phyloP scores from a whole-genome alignment of 1,139 yeast genomes.

The Saccharomyces hybrid region DNA sequence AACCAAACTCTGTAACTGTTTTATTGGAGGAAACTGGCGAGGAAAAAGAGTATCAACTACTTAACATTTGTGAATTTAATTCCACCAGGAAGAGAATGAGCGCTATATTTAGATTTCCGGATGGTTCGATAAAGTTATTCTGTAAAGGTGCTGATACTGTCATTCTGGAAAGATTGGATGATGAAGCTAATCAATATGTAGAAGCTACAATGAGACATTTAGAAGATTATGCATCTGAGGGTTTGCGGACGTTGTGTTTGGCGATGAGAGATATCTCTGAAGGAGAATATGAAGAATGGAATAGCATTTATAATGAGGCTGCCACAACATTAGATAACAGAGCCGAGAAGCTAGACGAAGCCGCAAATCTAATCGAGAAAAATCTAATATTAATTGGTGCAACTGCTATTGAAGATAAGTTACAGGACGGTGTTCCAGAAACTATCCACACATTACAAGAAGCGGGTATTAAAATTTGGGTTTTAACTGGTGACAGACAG shows the following conservation, averaged over 20 bases:
- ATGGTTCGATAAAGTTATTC: slow-evolving; percentile 79
- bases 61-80: slow-evolving; percentile 92
- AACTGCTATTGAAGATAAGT: slow-evolving; percentile 95
- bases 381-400: slow-evolving; percentile 84
- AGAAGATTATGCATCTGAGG: slow-evolving; percentile 96
- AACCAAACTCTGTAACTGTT: slow-evolving; percentile 75
- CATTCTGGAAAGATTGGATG: slow-evolving; percentile 72
- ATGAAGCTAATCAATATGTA: slow-evolving; percentile 67
- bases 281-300: slow-evolving; percentile 66
- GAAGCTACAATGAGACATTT: slow-evolving; percentile 77
- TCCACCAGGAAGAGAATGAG: slow-evolving; percentile 98
- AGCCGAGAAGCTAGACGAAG: slow-evolving; percentile 66
- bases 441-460: slow-evolving; percentile 90
- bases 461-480: slow-evolving; percentile 97
- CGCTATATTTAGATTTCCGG: slow-evolving; percentile 88
- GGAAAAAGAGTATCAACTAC: slow-evolving; percentile 59
- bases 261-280: slow-evolving; percentile 79
- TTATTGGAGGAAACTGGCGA: slow-evolving; percentile 39
- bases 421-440: slow-evolving; percentile 98
- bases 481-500: slow-evolving; percentile 94
- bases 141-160: slow-evolving; percentile 99
- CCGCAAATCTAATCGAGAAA: slow-evolving; percentile 76
- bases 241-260: slow-evolving; percentile 87
- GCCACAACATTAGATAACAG: slow-evolving; percentile 75
- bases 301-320: slow-evolving; percentile 59